Conservation (phyloP, 768 basidiomycete species). For the Sistotremastrum niveocremeum region DNA sequence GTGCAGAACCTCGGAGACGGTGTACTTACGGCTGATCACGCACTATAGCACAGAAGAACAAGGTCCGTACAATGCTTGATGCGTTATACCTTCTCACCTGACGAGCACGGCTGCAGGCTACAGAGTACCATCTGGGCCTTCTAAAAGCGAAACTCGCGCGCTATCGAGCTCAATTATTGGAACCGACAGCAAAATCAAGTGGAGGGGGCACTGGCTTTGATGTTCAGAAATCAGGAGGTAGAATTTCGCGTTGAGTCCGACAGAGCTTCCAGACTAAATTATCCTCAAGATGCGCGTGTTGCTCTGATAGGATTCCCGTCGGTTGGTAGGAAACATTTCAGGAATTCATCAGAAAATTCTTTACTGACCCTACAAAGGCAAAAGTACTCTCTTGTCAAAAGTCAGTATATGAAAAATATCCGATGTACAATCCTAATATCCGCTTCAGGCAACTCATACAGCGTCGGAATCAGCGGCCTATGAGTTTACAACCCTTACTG, state of each 20-base stretch:
- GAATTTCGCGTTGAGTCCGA: slow-evolving; percentile 1
- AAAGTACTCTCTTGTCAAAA: not conserved
- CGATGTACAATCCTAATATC: slow-evolving; percentile 60
- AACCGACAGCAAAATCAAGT: slow-evolving; percentile 76
- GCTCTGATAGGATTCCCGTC: slow-evolving; percentile 94
- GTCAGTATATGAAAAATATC: slow-evolving; percentile 4
- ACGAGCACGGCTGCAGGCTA: slow-evolving; percentile 39
- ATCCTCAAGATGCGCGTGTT: slow-evolving; percentile 57
- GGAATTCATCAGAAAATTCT: not conserved
- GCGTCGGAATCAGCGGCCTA: slow-evolving; percentile 82
- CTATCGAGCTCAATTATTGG: slow-evolving; percentile 89
- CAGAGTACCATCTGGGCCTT: slow-evolving; percentile 87
- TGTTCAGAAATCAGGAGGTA: slow-evolving; percentile 63
- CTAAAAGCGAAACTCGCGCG: slow-evolving; percentile 91
- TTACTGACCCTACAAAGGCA: not conserved
- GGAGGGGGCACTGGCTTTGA: slow-evolving; percentile 78
- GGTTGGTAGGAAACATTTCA: slow-evolving; percentile 58
- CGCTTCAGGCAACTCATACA: slow-evolving; percentile 87
- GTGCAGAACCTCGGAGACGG: slow-evolving; percentile 16
- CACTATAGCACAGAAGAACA: slow-evolving; percentile 81
- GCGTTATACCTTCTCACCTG: not conserved
- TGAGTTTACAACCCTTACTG: slow-evolving; percentile 89
- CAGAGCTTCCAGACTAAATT: not conserved
- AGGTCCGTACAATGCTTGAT: slow-evolving; percentile 31
- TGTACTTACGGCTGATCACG: not conserved